Base-by-base conservation (phyloP, 805 yeast genomes). In the Wickerhamiella musiphila region DNA sequence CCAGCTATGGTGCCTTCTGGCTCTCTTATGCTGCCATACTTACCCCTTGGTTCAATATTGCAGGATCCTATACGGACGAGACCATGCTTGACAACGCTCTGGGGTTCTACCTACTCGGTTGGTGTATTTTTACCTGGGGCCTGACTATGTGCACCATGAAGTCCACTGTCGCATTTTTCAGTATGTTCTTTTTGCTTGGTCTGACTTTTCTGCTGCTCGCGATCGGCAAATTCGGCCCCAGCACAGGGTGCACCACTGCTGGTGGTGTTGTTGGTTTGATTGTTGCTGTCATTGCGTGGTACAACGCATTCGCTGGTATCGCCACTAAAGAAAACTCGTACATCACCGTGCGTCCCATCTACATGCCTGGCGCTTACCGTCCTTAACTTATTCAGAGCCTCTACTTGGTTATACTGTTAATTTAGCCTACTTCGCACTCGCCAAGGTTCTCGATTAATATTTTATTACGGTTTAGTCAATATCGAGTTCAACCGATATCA, bases 1-100 rank as follows among this genome's bases (percentile, higher is more conserved):
- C 66, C 28, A 66, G 74, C 4, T 73, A 60, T 42, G 83, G 83
- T 31, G 76, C 73, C 3, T 76, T 74, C 51, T 75, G 83, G 83
- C 47, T 73, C 44, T 54, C 73, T 15, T 76, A 54, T 45, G 75
- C 68, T 20, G 73, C 79, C 2, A 62, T 76, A 28, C 52, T 65
- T 39, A 57, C 73, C 24, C 63, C 63, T 10, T 64, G 69, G 46
- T 76, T 75, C 51, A 77, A 77, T 20, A 69, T 75, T 35, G 53
- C 51, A 18, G 56, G 52, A 3, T 72, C 82, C 11, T 74, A 72
- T 43, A 48, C 46, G 4, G 62, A 51, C 14, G 56, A 58, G 32
- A 51, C 66, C 38, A 15, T 13, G 7, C 38, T 53, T 18, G 43
- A 39, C 19, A 57, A 64, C 41, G 78, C 76, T 3, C 47, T 73